Base-by-base conservation (phyloP, 257 asterid genomes). In the Lycium barbarum region DNA sequence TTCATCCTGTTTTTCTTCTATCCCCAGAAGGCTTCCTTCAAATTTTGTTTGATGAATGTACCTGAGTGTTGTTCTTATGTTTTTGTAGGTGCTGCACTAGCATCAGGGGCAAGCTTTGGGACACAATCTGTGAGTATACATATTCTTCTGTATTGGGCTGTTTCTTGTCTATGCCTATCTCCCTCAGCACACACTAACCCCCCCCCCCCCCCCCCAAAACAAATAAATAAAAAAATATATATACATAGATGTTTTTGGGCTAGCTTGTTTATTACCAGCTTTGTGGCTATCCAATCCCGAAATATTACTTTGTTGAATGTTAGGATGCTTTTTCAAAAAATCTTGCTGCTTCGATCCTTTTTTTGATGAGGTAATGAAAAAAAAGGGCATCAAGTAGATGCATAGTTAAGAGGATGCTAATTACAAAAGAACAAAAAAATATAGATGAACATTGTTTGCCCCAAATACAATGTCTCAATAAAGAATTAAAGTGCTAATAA, bases 71-170 rank as follows among this genome's bases (percentile, higher is more conserved):
- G 22, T 45, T 85, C 83, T 84, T 18, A 81, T 89, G 84, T 85
- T 88, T 74, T 72, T 67, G 55, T 82, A 96, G 98, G 98, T 85
- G 93, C 97, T 86, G 92, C 91, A 84, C 79, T 90, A 63, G 97
- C 96, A 88, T 93, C 98, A 40, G 97, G 98, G 86, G 88, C 93
- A 79, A 96, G 99, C 94, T 95, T 95, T 82, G 96, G 93, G 87
- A 89, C 93, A 80, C 66, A 80, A 87, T 89, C 97, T 6, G 99
- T 96, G 89, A 95, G 98, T 94, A 84, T 49, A 82, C 49, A 22
- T 61, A 45, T 47, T 63, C 59, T 79, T 63, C 15, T 53, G 15
- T 53, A 40, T 20, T 63, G 17, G 2, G 54, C 18, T 82, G 36
- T 59, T 76, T 53, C 82, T 78, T 53, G 22, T 53, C 36, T 53